Evolutionary conservation across 768 basidiomycete genomes (phyloP).

Genomic region (Candolleomyces eurysporus): DNA sequence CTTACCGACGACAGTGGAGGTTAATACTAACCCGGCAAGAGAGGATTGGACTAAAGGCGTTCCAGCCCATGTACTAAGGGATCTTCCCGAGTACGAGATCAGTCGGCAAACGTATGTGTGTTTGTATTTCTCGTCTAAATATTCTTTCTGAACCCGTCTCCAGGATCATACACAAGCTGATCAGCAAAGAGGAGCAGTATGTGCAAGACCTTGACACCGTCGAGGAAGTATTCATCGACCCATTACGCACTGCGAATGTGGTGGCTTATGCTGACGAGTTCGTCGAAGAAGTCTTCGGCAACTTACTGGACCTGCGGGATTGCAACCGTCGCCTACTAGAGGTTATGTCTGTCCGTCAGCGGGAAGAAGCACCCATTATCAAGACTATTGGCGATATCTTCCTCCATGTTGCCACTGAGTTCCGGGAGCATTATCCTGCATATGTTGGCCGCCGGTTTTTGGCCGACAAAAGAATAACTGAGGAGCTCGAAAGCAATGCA

Average conservation of each 20-base stretch:
- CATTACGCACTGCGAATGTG: slow-evolving; percentile 46
- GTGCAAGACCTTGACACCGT: slow-evolving; percentile 83
- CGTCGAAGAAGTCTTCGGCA: slow-evolving; percentile 87
- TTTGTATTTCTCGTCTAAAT: not conserved
- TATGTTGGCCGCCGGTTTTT: slow-evolving; percentile 84
- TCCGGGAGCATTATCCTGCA: slow-evolving; percentile 79
- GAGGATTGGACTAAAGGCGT: slow-evolving; percentile 50
- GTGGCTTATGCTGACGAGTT: slow-evolving; percentile 69
- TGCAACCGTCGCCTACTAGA: slow-evolving; percentile 83
- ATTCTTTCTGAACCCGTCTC: not conserved
- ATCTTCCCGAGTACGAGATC: slow-evolving; percentile 75
- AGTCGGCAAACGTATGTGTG: slow-evolving; percentile 68
- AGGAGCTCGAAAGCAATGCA: slow-evolving; percentile 79
- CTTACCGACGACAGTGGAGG: slow-evolving; percentile 27
- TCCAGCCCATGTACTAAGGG: slow-evolving; percentile 33
- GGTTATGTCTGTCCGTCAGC: slow-evolving; percentile 82
- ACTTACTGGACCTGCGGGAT: slow-evolving; percentile 83
- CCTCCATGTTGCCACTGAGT: slow-evolving; percentile 82
- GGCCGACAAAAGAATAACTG: slow-evolving; percentile 84
- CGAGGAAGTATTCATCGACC: slow-evolving; percentile 61
- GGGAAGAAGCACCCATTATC: slow-evolving; percentile 81
- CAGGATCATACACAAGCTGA: slow-evolving; percentile 83
- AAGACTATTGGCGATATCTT: slow-evolving; percentile 87
- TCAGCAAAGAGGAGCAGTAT: slow-evolving; percentile 87
- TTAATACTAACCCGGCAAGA: slow-evolving; percentile 26